Evolutionary conservation across 2,329 filamentous ascomycete genomes (phyloP), one percentile per base, ranked within the genome.

Genomic region (Nemania serpens): DNA sequence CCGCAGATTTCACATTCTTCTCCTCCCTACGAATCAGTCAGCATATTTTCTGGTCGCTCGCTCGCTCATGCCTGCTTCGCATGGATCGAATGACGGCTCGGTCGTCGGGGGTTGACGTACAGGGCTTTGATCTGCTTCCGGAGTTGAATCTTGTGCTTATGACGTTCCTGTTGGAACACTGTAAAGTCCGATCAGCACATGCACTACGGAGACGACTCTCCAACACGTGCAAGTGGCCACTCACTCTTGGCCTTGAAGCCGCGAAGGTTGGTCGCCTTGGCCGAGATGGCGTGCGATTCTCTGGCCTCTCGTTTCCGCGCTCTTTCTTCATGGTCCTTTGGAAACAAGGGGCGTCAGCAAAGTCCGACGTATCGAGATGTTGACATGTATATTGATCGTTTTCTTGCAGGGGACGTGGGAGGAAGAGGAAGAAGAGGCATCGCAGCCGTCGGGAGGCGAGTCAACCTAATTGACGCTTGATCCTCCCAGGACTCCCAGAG

Each of bases 131-230:
- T 96, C 73, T 88, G 82, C 84, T 97, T 96, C 79, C 90, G 90
- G 90, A 97, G 93, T 84, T 96, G 92, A 75, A 97, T 96, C 89
- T 99, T 99, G 83, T 99, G 93, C 76, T 93, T 90, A 81, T 93
- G 91, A 25, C 95, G 87, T 83, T 93, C 92, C 85, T 98, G 89
- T 77, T 59, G 55, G 55, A 64, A 62, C 59, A 62, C 61, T 63
- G 41, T 33, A 33, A 37, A 29, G 45, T 15, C 2, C 20, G 39
- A 42, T 58, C 29, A 63, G 54, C 47, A 53, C 17, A 20, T 45
- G 20, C 33, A 12, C 47, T 12, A 22, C 11, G n/a, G 13, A n/a
- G 29, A 20, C n/a, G 33, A 42, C 17, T 12, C 11, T 7, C 25
- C 4, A 17, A 94, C 90, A 81, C 95, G 17, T 5, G 20, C 42